Conservation (phyloP, 2,329 filamentous ascomycete genomes). For the Dendrostoma leiphaemia region DNA sequence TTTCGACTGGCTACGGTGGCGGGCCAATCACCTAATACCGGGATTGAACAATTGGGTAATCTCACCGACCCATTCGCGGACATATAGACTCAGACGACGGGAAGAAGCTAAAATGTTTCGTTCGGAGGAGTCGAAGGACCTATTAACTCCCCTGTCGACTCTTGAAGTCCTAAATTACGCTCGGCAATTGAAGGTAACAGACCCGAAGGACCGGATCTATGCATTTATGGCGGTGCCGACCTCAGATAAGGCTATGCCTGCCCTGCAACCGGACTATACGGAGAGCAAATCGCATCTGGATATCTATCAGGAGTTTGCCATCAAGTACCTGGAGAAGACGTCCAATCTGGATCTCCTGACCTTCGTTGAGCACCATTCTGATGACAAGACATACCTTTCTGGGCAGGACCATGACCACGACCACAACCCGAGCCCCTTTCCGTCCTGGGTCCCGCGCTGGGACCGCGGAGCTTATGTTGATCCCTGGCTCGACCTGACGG, state of each 20-base stretch:
- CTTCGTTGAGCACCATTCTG: not conserved
- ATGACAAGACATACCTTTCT: too few relatives aligned
- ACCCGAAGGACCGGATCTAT: conserved; percentile 9
- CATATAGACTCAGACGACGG: not conserved
- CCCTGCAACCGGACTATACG: not conserved
- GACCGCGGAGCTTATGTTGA: not conserved
- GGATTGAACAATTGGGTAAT: too few relatives aligned
- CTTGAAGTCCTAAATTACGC: not conserved
- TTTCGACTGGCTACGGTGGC: rapidly evolving
- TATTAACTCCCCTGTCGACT: not conserved
- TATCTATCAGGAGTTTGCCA: conserved; percentile 7
- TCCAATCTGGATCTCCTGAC: conserved; percentile 2
- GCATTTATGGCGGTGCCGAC: conserved; percentile 5
- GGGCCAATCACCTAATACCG: not conserved
- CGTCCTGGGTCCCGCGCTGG: conserved; percentile 11
- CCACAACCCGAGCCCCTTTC: conserved; percentile 32
- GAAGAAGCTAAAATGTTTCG: not conserved
- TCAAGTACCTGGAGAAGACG: not conserved
- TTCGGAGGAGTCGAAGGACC: too few relatives aligned
- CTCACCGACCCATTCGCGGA: not conserved
- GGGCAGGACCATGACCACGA: conserved; percentile 37
- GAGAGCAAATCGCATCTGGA: not conserved
- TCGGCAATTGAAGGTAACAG: not conserved
- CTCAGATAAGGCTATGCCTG: not conserved
- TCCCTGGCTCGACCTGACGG: too few relatives aligned